phyloP scores from a whole-genome alignment of 2,329 filamentous ascomycete genomes.

The Aureobasidium sp. region DNA sequence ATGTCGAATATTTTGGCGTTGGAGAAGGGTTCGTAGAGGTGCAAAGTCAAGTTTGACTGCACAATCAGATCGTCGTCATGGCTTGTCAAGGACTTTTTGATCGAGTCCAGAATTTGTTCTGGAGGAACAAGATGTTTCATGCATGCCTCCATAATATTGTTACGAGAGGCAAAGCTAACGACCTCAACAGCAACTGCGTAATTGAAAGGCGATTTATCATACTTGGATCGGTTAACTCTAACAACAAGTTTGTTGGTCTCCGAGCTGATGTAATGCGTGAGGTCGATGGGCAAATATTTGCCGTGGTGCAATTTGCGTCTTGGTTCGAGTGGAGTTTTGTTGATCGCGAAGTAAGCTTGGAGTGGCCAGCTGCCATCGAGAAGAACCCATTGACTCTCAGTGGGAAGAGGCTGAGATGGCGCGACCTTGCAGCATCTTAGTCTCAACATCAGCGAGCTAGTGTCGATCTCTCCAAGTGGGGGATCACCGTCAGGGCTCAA shows the following conservation, averaged over 20 bases:
- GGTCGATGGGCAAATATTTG: conserved; percentile 67
- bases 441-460: conserved; percentile 57
- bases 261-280: conserved; percentile 52
- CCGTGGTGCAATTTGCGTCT: conserved; percentile 65
- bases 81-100: conserved; percentile 44
- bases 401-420: conserved; percentile 22
- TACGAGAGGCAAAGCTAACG: conserved; percentile 47
- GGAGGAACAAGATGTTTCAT: conserved; percentile 35
- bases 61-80: conserved; percentile 42
- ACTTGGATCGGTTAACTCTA: conserved; percentile 34
- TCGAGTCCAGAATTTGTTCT: conserved; percentile 47
- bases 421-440: conserved; percentile 56
- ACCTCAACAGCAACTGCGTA: conserved; percentile 65
- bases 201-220: conserved; percentile 32
- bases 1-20: conserved; percentile 51
- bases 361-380: conserved; percentile 64
- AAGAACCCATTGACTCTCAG: conserved; percentile 53
- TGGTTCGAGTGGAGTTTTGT: conserved; percentile 47
- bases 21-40: conserved; percentile 41
- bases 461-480: conserved; percentile 30
- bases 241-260: conserved; percentile 59
- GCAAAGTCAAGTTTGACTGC: conserved; percentile 35
- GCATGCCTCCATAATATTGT: conserved; percentile 32
- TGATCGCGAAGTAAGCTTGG: conserved; percentile 62
- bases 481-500: conserved; percentile 27